Evolutionary conservation across 768 basidiomycete species (phyloP).

Genomic region (Solioccasus polychromus): DNA sequence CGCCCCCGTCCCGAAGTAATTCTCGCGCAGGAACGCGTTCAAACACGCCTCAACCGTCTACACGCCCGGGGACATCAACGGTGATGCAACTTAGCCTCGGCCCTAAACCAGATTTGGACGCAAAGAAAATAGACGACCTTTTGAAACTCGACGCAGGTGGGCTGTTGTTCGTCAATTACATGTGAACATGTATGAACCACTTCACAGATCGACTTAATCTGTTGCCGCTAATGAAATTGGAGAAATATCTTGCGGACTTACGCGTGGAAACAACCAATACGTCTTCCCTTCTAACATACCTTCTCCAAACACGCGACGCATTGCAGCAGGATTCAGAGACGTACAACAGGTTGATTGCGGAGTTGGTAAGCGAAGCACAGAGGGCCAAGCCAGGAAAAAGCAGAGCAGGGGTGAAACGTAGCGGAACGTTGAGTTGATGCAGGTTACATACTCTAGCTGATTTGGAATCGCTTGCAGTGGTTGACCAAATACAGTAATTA

Average conservation of each 20-base stretch:
- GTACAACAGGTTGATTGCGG: conserved; percentile 88
- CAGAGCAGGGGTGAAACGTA: conserved; percentile 44
- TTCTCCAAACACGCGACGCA: conserved; percentile 77
- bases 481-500: conserved; percentile 11
- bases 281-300: conserved; percentile 73
- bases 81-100: conserved; percentile 57
- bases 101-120: conserved; percentile 71
- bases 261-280: conserved; percentile 71
- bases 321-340: conserved; percentile 86
- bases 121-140: conserved; percentile 59
- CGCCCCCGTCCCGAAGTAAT: conserved; percentile 35
- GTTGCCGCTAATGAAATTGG: conserved; percentile 64
- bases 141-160: conserved; percentile 67
- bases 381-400: conserved; percentile 71
- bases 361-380: conserved; percentile 89
- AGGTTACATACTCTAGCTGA: too few relatives aligned
- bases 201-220: conserved; percentile 66
- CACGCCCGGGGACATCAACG: conserved; percentile 27
- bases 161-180: conserved; percentile 15
- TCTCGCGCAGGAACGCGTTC: conserved; percentile 54
- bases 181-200: conserved; percentile 3
- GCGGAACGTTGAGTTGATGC: conserved; percentile 45
- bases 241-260: conserved; percentile 65
- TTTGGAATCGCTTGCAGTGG: not conserved
- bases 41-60: conserved; percentile 43